Evolutionary conservation across 1,284 basidiomycete genomes (phyloP), one percentile per base, ranked within the genome.

Genomic region (Ganoderma boninense): DNA sequence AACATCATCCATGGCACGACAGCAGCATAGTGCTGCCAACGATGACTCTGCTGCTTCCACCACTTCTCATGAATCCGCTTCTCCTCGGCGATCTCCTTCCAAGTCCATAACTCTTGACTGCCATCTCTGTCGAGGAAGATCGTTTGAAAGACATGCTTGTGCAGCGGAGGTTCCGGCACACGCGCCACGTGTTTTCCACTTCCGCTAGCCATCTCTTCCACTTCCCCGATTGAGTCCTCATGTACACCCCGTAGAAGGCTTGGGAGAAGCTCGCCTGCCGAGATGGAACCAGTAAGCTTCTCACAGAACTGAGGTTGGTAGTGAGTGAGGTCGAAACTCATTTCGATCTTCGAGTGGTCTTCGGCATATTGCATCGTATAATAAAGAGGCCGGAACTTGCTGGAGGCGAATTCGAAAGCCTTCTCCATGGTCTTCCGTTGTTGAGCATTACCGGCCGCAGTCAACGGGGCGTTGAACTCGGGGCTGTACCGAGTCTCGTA

Each of bases 41-140:
- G 82, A 75, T 89, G 87, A 64, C 84, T 85, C 75, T 88, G 87
- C 75, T 89, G 88, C 77, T 89, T 89, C 89, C 88, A 89, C 88
- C 87, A 88, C 76, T 88, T 89, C 75, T 88, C 83, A 70, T 82
- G 74, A 60, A 90, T 87, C 67, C 86, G 81, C 77, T 87, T 86
- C 62, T 86, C 82, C 43, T 82, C 78, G 13, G 79, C 74, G 68
- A 91, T 89, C 65, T 89, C 87, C 57, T 80, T 79, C 70, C 83
- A 83, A 2, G 87, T 87, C 89, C 89, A 91, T 49, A 85, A 78
- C 2, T 85, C 66, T 59, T 83, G 79, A 46, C 83, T 84, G 35
- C 85, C 83, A 40, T 86, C 82, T 43, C 83, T 82, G 77, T 91
- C 87, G 26, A 90, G 82, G 78, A 90, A 90, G 75, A 91, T 90